Evolutionary conservation across 2,329 filamentous ascomycete genomes (phyloP).

Genomic region (Bipolaris gigantea): DNA sequence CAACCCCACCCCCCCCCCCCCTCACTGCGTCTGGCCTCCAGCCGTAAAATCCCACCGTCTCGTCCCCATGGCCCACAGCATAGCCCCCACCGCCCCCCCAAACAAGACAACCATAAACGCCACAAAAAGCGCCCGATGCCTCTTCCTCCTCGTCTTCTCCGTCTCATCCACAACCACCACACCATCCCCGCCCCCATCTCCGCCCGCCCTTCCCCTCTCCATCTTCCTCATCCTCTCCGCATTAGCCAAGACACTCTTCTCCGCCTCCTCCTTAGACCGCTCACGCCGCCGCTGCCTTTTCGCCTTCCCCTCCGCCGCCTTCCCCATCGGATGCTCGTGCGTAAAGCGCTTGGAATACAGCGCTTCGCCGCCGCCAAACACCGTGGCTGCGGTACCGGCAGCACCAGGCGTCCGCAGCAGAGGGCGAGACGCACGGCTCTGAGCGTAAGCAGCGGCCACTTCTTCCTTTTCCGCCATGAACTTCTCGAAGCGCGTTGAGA

Average conservation of each 20-base stretch:
- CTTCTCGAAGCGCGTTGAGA: background rate
- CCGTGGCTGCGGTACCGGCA: too few relatives aligned
- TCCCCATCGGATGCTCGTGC: background rate
- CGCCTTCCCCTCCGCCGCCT: background rate
- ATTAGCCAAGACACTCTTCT: background rate
- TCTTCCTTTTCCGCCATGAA: background rate
- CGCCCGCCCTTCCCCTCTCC: background rate
- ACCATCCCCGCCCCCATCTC: background rate
- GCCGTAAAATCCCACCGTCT: slow-evolving; percentile 1
- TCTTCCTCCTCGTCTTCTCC: background rate
- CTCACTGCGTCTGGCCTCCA: background rate
- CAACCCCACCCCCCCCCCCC: too few relatives aligned
- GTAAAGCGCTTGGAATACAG: slow-evolving; percentile 6
- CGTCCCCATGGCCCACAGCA: slow-evolving; percentile 5
- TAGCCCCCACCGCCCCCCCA: background rate
- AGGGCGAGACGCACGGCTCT: too few relatives aligned
- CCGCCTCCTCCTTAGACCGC: background rate
- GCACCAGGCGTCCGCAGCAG: too few relatives aligned
- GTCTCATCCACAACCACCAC: background rate
- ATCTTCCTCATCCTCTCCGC: background rate
- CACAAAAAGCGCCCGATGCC: background rate
- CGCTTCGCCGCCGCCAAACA: background rate
- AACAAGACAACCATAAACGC: background rate
- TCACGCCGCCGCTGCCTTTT: background rate
- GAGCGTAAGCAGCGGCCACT: background rate